Percentiles rank a stretch among this genome's conserved stretches.
Conservation (phyloP, 2,329 filamentous ascomycete genomes). For the Fusarium xyrophilum region DNA sequence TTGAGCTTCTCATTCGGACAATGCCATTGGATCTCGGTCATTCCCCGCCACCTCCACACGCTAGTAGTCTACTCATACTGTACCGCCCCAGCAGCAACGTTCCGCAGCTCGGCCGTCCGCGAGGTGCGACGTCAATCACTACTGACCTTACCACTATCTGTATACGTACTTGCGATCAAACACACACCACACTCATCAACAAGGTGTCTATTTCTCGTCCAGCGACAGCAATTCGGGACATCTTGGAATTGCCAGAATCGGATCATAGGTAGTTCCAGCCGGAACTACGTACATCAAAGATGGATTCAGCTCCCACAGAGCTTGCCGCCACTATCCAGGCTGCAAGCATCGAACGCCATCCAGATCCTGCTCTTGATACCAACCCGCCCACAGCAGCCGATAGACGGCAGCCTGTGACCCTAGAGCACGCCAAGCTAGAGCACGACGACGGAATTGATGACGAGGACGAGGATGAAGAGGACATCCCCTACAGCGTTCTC, state of each 20-base stretch:
- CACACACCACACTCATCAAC: background rate
- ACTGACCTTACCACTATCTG: background rate
- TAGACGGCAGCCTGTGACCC: slow-evolving; percentile 50
- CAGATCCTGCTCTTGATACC: slow-evolving; percentile 75
- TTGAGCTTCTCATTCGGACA: background rate
- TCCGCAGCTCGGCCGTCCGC: slow-evolving; percentile 12
- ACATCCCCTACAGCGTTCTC: slow-evolving; percentile 72
- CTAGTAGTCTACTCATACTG: slow-evolving; percentile 31
- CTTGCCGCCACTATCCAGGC: slow-evolving; percentile 82
- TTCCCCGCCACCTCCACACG: slow-evolving; percentile 1
- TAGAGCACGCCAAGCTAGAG: slow-evolving; percentile 33
- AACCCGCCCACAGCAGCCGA: slow-evolving; percentile 81
- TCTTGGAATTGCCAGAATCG: background rate
- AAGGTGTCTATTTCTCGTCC: background rate
- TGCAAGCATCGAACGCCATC: slow-evolving; percentile 75
- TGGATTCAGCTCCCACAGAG: slow-evolving; percentile 67
- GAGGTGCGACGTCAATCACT: slow-evolving; percentile 29
- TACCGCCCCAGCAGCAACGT: slow-evolving; percentile 44
- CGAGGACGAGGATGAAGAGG: slow-evolving; percentile 59
- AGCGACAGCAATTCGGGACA: background rate
- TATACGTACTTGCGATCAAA: background rate
- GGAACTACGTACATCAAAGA: slow-evolving; percentile 42
- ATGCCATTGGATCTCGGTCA: background rate
- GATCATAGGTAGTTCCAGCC: background rate
- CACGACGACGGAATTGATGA: slow-evolving; percentile 48